Base-by-base conservation (phyloP, 2,329 filamentous ascomycete genomes). In the Davidsoniella eucalypti region DNA sequence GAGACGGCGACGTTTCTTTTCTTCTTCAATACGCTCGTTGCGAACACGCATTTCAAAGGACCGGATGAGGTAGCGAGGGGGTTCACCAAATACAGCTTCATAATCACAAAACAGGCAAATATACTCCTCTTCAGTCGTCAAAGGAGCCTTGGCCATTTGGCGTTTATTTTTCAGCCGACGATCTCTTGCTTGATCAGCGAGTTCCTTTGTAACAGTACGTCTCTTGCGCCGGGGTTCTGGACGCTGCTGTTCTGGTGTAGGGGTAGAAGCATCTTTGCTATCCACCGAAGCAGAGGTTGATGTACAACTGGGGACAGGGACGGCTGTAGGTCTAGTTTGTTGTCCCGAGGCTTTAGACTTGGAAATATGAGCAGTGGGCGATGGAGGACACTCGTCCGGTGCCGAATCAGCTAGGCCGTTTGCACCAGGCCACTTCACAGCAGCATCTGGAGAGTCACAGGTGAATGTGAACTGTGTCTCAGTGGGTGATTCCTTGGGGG, bases 81-180 rank as follows among this genome's bases (percentile, higher is more conserved):
- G 84, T 48, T 74, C 74, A n/a, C 90, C 90, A 62, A 94, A 96
- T 46, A 98, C 95, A 48, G 79, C 78, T 65, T 96, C 90, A 61
- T 95, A 98, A 64, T 98, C 92, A 69, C 92, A 98, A 62, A 96
- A 96, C 60, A 95, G 86, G 66, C 92, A 98, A 44, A 96, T 87
- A 85, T 88, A 96, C 47, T 87, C 75, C 54, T 94, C 85, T 56
- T 86, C 82, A 1, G 58, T 57, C 23, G 39, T 21, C 12, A 42
- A 8, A 1, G 84, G 83, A 58, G 84, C 80, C 58, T 84, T 79
- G 54, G 77, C 78, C 62, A 92, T 93, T 51, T 77, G 74, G 56
- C 84, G 82, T 58, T 84, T 76, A 54, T 92, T 84, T 59, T 85
- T 75, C 44, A 84, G 75, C 53, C 82, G 82, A 5, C 92, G 82